Percentiles rank a stretch among this genome's conserved stretches.
Evolutionary conservation across 2,329 filamentous ascomycete species (phyloP).

Genomic region (Neopestalotiopsis sp.): DNA sequence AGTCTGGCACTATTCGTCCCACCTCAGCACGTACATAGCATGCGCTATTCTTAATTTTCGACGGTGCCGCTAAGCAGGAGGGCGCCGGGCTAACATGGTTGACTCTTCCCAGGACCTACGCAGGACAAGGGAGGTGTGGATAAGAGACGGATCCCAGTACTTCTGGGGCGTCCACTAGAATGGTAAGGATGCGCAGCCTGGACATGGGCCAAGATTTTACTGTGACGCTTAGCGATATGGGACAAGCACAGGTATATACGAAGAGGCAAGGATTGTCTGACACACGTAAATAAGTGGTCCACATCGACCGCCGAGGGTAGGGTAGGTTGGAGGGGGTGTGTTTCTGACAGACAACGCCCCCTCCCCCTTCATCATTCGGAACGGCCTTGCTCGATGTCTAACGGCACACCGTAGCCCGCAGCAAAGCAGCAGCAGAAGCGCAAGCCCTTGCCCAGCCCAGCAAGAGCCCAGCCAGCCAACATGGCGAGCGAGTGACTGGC

Average conservation of each 20-base stretch:
- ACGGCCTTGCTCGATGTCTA: slow-evolving; percentile 33
- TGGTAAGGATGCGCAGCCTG: slow-evolving; percentile 28
- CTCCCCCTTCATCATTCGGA: slow-evolving; percentile 26
- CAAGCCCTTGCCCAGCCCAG: neutral
- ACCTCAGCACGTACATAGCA: slow-evolving; percentile 30
- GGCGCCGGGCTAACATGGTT: slow-evolving; percentile 31
- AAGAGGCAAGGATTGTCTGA: slow-evolving; percentile 53
- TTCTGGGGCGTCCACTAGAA: slow-evolving; percentile 37
- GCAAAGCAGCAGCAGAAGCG: neutral
- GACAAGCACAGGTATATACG: slow-evolving; percentile 38
- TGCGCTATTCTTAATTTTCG: slow-evolving; percentile 41
- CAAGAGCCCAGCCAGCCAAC: neutral
- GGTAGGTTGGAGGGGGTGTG: slow-evolving; percentile 26
- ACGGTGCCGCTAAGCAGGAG: slow-evolving; percentile 36
- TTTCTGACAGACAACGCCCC: slow-evolving; percentile 20
- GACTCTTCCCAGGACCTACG: slow-evolving; percentile 18
- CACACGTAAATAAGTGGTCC: slow-evolving; percentile 52
- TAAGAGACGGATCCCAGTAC: slow-evolving; percentile 35
- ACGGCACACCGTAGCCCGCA: slow-evolving; percentile 26
- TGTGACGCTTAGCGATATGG: slow-evolving; percentile 41
- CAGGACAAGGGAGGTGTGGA: slow-evolving; percentile 25
- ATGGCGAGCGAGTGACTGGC: neutral
- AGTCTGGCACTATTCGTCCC: slow-evolving; percentile 35
- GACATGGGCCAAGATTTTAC: slow-evolving; percentile 22
- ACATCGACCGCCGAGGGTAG: slow-evolving; percentile 16